Base-by-base conservation (phyloP, 2,329 filamentous ascomycete species). In the Setomelanomma holmii region DNA sequence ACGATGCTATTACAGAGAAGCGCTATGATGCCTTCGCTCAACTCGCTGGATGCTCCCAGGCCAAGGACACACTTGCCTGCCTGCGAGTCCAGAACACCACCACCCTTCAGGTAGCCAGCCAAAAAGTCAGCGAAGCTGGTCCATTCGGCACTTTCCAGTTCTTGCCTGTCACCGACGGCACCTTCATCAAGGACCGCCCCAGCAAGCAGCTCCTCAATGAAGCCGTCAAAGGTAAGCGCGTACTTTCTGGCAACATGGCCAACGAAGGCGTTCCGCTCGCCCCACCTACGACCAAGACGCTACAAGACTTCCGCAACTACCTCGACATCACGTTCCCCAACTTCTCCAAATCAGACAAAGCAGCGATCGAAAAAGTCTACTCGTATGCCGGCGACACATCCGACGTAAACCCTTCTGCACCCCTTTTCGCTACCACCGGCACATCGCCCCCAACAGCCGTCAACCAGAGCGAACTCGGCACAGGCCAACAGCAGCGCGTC, bases 101-200 rank as follows among this genome's bases (percentile, higher is more conserved):
- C 2, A 52, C 64, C 11, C 58, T 71, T 0, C 71, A 69, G 38
- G 68, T 66, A 17, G 71, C 67, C 45, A 68, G 64, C 50, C 60
- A 57, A 40, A 63, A 61, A 39, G 67, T 71, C 42, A 72, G 65
- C 4, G 65, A 68, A 61, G 65, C 69, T 20, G 61, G 69, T 7
- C 62, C 65, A 5, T 78, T 75, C 44, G 76, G 76, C 4, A 72
- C 71, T n/a, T 78, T 75, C 50, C 75, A 74, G 40, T 79, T 73
- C 49, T 61, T 74, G 5, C 76, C 77, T 0, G 72, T 76, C 2
- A 75, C 76, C 1, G 76, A 78, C 51, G 75, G 74, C 11, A 60
- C 65, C 1, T 74, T 76, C 49, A 68, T 79, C 21, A 63, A 68
- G 24, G 66, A 76, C 24, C 67, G 72, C 2, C 73, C 75, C 0